Evolutionary conservation across 371 early-diverging fungal genomes (phyloP), one percentile per base, ranked within the genome.

Genomic region (Vairimorpha ceranae): DNA sequence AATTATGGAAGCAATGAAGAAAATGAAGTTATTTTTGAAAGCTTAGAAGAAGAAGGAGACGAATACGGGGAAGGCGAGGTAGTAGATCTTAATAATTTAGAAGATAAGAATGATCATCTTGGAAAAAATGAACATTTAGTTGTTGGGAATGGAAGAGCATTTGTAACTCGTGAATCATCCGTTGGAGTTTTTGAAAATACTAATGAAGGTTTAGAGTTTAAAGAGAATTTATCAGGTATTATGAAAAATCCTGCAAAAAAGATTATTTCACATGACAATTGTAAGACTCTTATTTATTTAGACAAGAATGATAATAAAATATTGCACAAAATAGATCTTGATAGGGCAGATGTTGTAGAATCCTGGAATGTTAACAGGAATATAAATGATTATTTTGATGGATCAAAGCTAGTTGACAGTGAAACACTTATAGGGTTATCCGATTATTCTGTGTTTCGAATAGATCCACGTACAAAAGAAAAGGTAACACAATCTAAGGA

Each of bases 271-370:
- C 70, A 79, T 61, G 65, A 77, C n/a, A 66, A 73, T 14, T 61
- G 72, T 32, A 61, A 68, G 6, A 56, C 60, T 33, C 54, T 85
- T 17, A 72, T 85, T n/a, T 58, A 70, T 38, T 63, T 77, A 27
- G 78, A 81, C 51, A 52, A 60, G 29, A 65, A 72, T 54, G 87
- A 90, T 43, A 77, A 83, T 43, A 83, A 88, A 72, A 87, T 85
- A 36, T 83, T 94, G 35, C 90, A 87, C 83, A 87, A 87, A 66
- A 88, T 94, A 88, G 95, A 95, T 82, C 77, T 94, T 32, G 91
- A 91, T 71, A 85, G 86, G 72, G 93, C 91, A 21, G 89, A 91
- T 80, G 87, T 95, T 30, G 92, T 93, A 8, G 92, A 93, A 67
- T 90, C 90, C 77, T 94, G 92, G 92, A 87, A 78, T 21, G 52